These are phyloP conservation scores for Neonectria neomacrospora DNA, from an alignment of 2,329 filamentous ascomycete species.

Conservation along the genomic window DNA sequence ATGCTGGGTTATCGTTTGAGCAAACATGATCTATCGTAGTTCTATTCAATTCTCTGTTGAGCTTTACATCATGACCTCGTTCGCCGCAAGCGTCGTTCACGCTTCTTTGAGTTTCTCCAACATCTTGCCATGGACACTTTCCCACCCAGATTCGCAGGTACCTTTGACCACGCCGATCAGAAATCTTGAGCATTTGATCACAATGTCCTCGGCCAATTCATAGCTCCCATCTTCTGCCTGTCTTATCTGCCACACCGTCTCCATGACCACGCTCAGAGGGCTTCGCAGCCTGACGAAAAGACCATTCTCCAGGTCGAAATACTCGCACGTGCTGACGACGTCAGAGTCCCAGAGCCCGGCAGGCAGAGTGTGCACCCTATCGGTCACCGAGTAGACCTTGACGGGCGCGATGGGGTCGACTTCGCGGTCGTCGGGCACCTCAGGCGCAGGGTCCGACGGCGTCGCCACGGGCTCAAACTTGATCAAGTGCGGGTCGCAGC, in stretches of 20 bases:
- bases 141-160: conserved; percentile 63
- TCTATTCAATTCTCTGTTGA: background rate
- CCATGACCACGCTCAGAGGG: conserved; percentile 63
- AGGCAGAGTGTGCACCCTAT: conserved; percentile 62
- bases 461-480: conserved; percentile 53
- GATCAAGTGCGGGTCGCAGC: conserved; percentile 63
- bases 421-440: conserved; percentile 45
- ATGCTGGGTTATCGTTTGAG: background rate
- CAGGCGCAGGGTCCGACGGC: conserved; percentile 42
- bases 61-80: background rate
- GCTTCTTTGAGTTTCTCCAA: conserved; percentile 49
- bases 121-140: conserved; percentile 62
- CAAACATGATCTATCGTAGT: conserved; percentile 11
- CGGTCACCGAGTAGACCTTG: conserved; percentile 60
- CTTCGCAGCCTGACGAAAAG: conserved; percentile 63
- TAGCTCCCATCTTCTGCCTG: conserved; percentile 47
- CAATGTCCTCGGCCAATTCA: conserved; percentile 61
- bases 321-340: conserved; percentile 65
- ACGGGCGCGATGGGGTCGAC: conserved; percentile 43
- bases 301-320: conserved; percentile 61
- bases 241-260: conserved; percentile 61
- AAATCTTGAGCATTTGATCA: conserved; percentile 62
- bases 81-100: background rate
- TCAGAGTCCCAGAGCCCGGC: conserved; percentile 66
- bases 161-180: conserved; percentile 61